Base-by-base conservation (phyloP, 23 red algal species). In the Chondrus crispus region DNA sequence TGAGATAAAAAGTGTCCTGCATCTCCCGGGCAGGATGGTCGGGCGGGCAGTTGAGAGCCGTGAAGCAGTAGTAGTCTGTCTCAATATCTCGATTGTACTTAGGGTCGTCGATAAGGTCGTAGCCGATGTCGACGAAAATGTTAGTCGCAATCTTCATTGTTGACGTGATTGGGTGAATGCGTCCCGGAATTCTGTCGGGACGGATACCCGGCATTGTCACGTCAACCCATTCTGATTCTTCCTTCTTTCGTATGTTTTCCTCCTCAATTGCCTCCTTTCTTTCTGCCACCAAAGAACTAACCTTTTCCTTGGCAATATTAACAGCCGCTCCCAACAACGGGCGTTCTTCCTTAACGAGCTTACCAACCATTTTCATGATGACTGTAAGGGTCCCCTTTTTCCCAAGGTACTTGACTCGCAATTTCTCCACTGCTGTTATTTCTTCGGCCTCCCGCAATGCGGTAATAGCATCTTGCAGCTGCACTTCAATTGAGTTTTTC, bases 1-100 rank as follows among this genome's bases (percentile, higher is more conserved):
- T 71, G 6, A 96, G 26, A 51, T 96, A 96, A 69, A 93, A 92
- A 0, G 94, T 96, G 79, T 96, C 94, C 54, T 96, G 94, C 94
- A 96, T 96, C 16, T 91, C 94, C 18, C 94, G 88, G 7, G 94
- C 94, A 4, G 94, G 94, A 48, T 96, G 94, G 30, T 92, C 94
- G 7, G 73, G 52, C 43, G 94, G 85, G 72, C 88, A 93, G 53
- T 96, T 96, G 55, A 96, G 84, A 1, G 94, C 94, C 44, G 85
- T 88, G 39, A 96, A 96, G 62, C 89, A 93, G 81, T 90, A 96
- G 29, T 88, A 96, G 52, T 96, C 94, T 20, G 86, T 91, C 68
- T 96, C 94, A 37, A 96, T 92, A 53, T 96, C 94, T 3, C 87
- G 62, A 28, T 84, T 93, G 51, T 81, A 50, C 35, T 91, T 66